A percentile compares a stretch with the other conserved stretches of the same genome.
Conservation (phyloP, 139 green algal species). For the Ulvella scutata region DNA sequence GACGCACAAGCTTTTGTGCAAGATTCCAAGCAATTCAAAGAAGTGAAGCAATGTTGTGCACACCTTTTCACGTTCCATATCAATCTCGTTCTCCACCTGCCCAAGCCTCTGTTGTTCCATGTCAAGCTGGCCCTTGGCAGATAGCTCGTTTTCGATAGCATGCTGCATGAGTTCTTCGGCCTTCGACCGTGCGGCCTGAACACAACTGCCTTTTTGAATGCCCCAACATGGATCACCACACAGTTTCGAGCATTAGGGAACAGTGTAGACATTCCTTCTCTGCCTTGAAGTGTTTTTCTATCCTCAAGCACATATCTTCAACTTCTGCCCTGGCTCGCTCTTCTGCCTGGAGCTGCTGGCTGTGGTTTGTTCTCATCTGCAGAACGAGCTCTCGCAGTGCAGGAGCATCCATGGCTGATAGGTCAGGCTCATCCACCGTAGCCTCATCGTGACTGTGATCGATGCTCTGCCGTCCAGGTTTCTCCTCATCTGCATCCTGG, state of each 20-base stretch:
- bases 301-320: not conserved
- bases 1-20: no score
- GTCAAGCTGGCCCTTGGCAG: not conserved
- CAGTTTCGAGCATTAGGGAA: no score
- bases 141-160: not conserved
- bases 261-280: no score
- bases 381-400: not conserved
- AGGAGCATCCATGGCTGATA: not conserved
- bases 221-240: no score
- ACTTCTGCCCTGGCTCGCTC: not conserved
- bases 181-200: not conserved
- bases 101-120: not conserved
- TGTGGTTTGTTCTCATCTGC: not conserved
- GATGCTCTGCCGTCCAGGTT: not conserved
- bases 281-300: slow-evolving; percentile 2
- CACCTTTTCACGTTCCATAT: not conserved
- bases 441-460: not conserved
- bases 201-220: no score
- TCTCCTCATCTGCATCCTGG: not conserved
- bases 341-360: not conserved
- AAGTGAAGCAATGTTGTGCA: no score
- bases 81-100: not conserved
- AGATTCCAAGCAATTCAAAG: no score
- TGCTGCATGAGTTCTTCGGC: not conserved
- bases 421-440: not conserved